Evolutionary conservation across 2,329 filamentous ascomycete species (phyloP).

Genomic region (Paradendryphiella salina): DNA sequence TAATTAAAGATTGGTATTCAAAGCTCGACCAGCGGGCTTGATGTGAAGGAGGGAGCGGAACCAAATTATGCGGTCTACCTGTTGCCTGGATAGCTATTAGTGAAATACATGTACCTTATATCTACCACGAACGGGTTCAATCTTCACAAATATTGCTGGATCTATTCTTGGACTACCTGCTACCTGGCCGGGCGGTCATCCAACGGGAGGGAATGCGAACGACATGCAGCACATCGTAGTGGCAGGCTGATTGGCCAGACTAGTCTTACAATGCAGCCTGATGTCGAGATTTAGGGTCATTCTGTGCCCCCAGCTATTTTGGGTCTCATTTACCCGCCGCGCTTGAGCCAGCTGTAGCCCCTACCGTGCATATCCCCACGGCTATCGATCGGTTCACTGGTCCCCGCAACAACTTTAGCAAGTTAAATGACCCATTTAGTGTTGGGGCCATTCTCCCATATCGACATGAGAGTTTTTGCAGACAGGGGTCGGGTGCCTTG

Average conservation of each 20-base stretch:
- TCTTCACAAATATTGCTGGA: conserved; percentile 47
- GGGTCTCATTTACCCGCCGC: conserved; percentile 46
- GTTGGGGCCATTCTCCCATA: conserved; percentile 24
- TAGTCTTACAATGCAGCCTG: conserved; percentile 31
- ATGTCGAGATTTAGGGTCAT: conserved; percentile 44
- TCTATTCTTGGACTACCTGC: conserved; percentile 54
- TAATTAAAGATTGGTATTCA: conserved; percentile 54
- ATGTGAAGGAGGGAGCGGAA: conserved; percentile 45
- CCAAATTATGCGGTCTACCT: conserved; percentile 55
- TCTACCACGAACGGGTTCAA: conserved; percentile 46
- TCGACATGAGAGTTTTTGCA: conserved; percentile 21
- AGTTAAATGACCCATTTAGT: conserved; percentile 37
- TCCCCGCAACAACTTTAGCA: conserved; percentile 40
- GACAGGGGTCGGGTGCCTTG: conserved; percentile 30
- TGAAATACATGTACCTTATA: conserved; percentile 53
- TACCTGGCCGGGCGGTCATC: conserved; percentile 33
- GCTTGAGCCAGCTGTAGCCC: conserved; percentile 26
- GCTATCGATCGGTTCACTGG: conserved; percentile 35
- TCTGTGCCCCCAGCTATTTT: conserved; percentile 45
- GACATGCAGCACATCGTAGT: conserved; percentile 28
- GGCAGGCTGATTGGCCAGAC: conserved; percentile 37
- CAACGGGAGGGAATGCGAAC: conserved; percentile 37
- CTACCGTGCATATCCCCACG: conserved; percentile 27
- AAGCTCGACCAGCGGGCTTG: conserved; percentile 56
- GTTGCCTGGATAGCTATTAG: conserved; percentile 32